Conservation (phyloP, 2,329 filamentous ascomycete genomes). For the Colletotrichum spaethianum region DNA sequence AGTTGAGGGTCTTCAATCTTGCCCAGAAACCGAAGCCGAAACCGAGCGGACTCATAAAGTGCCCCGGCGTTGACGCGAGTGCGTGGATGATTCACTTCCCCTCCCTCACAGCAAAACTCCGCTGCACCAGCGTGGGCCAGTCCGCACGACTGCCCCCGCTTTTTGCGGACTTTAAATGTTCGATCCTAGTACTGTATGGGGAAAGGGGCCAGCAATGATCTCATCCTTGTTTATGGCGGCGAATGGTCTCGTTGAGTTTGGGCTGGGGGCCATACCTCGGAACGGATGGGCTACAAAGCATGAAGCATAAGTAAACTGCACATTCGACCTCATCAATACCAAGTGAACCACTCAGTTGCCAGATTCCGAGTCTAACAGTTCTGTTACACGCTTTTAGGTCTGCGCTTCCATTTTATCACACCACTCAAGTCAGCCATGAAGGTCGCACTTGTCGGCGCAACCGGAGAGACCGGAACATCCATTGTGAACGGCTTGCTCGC, state of each 20-base stretch:
- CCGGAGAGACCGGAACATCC: constrained; percentile 57
- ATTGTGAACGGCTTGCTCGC: constrained; percentile 56
- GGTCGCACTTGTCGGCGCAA: constrained; percentile 56
- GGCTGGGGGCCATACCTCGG: not conserved
- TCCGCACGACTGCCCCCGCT: not conserved
- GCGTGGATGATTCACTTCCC: not conserved
- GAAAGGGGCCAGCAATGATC: not conserved
- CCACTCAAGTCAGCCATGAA: constrained; percentile 40
- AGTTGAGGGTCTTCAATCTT: not conserved
- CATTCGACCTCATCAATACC: not conserved
- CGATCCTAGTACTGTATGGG: not conserved
- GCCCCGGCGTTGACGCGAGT: not conserved
- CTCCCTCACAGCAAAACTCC: not conserved
- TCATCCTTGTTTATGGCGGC: not conserved
- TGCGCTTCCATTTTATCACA: not conserved
- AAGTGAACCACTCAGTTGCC: not conserved
- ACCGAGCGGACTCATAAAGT: not conserved
- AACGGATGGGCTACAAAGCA: not conserved
- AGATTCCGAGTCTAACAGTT: no score
- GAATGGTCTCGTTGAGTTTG: not conserved
- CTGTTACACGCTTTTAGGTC: not conserved
- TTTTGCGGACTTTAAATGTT: not conserved
- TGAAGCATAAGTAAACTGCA: not conserved
- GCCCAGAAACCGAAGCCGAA: not conserved
- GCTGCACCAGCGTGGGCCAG: not conserved